A percentile compares a stretch with the other conserved stretches of the same genome.
phyloP scores from a whole-genome alignment of 2,329 filamentous ascomycete genomes.

The Fusarium veterinarium region DNA sequence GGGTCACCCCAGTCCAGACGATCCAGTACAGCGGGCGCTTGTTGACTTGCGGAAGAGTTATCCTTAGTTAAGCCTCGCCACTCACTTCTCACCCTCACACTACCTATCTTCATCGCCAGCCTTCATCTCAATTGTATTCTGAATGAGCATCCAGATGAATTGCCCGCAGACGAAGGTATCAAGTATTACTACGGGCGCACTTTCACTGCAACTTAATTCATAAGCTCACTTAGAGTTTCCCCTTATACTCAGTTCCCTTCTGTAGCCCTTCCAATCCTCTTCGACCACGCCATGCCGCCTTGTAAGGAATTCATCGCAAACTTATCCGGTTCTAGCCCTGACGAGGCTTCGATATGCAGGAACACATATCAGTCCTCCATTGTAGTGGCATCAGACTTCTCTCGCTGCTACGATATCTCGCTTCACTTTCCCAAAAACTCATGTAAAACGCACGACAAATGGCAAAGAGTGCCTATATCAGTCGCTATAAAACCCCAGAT shows the following conservation, averaged over 20 bases:
- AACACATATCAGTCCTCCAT: conserved; percentile 3
- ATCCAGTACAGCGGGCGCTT: conserved; percentile 34
- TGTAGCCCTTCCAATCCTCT: background rate
- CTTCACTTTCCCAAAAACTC: conserved; percentile 7
- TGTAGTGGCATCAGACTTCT: background rate
- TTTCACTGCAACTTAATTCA: background rate
- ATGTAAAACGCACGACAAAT: conserved; percentile 41
- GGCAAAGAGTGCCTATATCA: background rate
- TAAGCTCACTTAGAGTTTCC: background rate
- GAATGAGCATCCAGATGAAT: background rate
- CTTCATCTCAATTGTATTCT: background rate
- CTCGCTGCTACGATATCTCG: background rate
- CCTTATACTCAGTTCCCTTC: background rate
- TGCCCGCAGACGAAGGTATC: background rate
- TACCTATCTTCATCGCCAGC: background rate
- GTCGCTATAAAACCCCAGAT: conserved; percentile 10
- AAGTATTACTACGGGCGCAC: conserved; percentile 3
- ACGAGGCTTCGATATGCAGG: conserved; percentile 3
- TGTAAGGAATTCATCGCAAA: conserved; percentile 5
- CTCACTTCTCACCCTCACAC: conserved; percentile 1
- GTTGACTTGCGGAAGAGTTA: conserved; percentile 26
- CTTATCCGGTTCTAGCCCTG: background rate
- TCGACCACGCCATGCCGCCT: background rate
- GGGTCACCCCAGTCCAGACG: conserved; percentile 30
- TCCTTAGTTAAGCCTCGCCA: conserved; percentile 11